Percentiles rank a stretch among this genome's conserved stretches.
Evolutionary conservation across 805 yeast species (phyloP).

Genomic region (Maudiozyma turicensis): DNA sequence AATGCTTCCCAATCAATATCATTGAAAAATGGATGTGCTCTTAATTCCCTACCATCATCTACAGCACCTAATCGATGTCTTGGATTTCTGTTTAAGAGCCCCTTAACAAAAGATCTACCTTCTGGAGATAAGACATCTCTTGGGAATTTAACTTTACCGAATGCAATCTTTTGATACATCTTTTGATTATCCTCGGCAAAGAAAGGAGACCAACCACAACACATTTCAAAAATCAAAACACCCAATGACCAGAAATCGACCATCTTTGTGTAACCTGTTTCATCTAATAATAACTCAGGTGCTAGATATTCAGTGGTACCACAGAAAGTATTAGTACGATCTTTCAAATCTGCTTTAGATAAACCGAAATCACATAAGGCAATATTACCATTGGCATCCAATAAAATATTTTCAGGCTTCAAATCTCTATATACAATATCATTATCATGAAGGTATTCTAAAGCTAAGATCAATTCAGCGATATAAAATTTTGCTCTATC

Average conservation of each 20-base stretch:
- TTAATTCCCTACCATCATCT: slow-evolving; percentile 85
- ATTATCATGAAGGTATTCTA: slow-evolving; percentile 90
- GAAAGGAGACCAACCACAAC: slow-evolving; percentile 99
- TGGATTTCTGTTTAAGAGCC: slow-evolving; percentile 89
- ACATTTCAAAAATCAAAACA: slow-evolving; percentile 94
- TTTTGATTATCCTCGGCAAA: slow-evolving; percentile 97
- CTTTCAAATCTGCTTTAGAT: slow-evolving; percentile 84
- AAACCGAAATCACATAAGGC: slow-evolving; percentile 96
- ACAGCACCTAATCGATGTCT: slow-evolving; percentile 87
- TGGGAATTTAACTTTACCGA: slow-evolving; percentile 95
- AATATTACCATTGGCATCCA: slow-evolving; percentile 95
- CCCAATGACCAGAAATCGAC: slow-evolving; percentile 99
- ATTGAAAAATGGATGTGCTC: slow-evolving; percentile 83
- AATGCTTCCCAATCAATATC: slow-evolving; percentile 87
- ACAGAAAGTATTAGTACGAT: slow-evolving; percentile 92
- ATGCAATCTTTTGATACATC: slow-evolving; percentile 98
- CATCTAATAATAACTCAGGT: slow-evolving; percentile 92
- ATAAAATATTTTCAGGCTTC: slow-evolving; percentile 90
- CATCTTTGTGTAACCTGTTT: slow-evolving; percentile 95
- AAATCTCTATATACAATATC: slow-evolving; percentile 94
- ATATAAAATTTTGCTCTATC: slow-evolving; percentile 93
- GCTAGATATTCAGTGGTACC: slow-evolving; percentile 98
- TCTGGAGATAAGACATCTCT: slow-evolving; percentile 88
- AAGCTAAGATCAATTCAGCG: slow-evolving; percentile 87
- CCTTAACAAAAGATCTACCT: slow-evolving; percentile 93